phyloP scores from a whole-genome alignment of 148 eudicot genomes.

The Rhododendron henanense region DNA sequence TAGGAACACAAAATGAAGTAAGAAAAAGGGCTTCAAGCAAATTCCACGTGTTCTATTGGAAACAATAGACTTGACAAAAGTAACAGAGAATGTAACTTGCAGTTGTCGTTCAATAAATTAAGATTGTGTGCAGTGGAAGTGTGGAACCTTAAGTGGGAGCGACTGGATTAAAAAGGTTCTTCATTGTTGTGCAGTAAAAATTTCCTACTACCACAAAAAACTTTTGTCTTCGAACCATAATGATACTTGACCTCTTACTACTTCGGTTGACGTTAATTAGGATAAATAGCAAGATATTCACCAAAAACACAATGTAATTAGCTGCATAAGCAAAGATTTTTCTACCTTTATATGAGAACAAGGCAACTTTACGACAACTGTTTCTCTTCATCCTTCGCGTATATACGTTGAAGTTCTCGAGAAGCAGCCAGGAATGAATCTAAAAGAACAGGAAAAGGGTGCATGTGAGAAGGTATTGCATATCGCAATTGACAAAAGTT shows the following conservation, averaged over 20 bases:
- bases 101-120: background rate
- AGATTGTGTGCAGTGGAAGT: background rate
- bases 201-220: background rate
- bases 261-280: background rate
- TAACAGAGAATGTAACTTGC: background rate
- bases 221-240: background rate
- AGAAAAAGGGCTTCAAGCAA: background rate
- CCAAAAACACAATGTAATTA: background rate
- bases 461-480: slow-evolving; percentile 7
- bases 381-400: slow-evolving; percentile 58
- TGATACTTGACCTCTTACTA: background rate
- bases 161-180: background rate
- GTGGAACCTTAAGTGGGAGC: background rate
- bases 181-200: background rate
- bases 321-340: background rate
- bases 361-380: slow-evolving; percentile 18
- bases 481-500: background rate
- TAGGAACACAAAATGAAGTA: background rate
- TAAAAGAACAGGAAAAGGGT: slow-evolving; percentile 29
- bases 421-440: slow-evolving; percentile 78
- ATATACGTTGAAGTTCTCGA: slow-evolving; percentile 79
- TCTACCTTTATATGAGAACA: slow-evolving; percentile 14
- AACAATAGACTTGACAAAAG: background rate
- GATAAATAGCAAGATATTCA: background rate
- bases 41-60: background rate